Conservation (phyloP, 208 protist species). For the Acanthamoeba healyi region DNA sequence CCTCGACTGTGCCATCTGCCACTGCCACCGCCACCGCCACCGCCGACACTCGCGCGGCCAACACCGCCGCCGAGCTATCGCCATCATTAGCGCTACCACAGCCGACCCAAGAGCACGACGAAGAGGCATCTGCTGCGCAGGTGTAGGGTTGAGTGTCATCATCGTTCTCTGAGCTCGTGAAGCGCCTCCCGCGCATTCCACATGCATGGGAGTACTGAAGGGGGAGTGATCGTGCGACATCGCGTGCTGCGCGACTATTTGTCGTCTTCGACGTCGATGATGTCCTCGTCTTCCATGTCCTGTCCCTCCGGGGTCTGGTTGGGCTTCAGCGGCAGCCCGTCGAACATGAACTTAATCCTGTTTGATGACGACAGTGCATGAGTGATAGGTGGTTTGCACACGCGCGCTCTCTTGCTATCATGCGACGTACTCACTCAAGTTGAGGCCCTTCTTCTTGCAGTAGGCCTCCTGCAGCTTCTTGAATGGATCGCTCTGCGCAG, state of each 20-base stretch:
- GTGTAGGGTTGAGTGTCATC: no score
- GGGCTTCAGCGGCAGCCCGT: constrained; percentile 33
- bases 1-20: background rate
- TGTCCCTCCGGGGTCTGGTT: constrained; percentile 2
- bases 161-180: no score
- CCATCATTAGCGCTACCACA: no score
- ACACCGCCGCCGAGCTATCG: no score
- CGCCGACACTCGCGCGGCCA: no score
- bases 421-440: background rate
- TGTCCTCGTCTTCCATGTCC: constrained; percentile 66
- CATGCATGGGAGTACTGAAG: no score
- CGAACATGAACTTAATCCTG: constrained; percentile 19
- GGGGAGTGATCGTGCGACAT: no score
- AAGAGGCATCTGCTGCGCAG: no score
- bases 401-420: no score
- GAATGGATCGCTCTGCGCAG: constrained; percentile 34
- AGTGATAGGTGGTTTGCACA: background rate
- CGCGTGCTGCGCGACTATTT: background rate
- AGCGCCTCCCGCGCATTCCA: no score
- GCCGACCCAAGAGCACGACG: no score
- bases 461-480: constrained; percentile 34
- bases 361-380: background rate
- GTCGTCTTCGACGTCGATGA: constrained; percentile 36
- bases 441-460: constrained; percentile 30
- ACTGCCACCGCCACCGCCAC: background rate